Percentiles rank a stretch among this genome's conserved stretches.
Conservation (phyloP, 441 rosid genomes). For the Macaranga tanarius region DNA sequence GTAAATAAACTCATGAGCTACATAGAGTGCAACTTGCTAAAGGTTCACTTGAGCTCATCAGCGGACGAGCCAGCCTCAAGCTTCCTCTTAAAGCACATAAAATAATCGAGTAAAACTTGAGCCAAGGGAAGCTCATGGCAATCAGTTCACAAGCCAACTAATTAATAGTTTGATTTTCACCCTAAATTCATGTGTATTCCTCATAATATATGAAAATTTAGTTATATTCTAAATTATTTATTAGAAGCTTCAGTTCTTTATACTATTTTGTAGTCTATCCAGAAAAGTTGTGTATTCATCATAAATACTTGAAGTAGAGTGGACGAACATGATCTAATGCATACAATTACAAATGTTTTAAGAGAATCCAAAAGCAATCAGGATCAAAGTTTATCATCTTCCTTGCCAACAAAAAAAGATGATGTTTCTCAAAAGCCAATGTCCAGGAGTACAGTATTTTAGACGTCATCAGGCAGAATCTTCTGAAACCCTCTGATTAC, state of each 20-base stretch:
- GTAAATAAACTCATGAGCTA: background rate
- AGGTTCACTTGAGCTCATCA: background rate
- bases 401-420: conserved; percentile 18
- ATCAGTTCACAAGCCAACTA: background rate
- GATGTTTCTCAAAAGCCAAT: conserved; percentile 13
- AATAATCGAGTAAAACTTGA: background rate
- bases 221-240: background rate
- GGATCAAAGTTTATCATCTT: conserved; percentile 28
- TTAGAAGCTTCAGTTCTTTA: background rate
- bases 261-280: no score
- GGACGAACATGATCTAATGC: background rate
- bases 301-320: no score
- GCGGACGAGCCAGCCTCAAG: background rate
- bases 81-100: background rate
- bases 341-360: no score
- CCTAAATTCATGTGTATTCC: background rate
- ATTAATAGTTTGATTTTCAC: no score
- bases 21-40: background rate
- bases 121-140: background rate
- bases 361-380: conserved; percentile 21
- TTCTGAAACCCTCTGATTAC: conserved; percentile 4
- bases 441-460: conserved; percentile 24
- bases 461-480: conserved; percentile 19
- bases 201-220: background rate
- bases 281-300: no score